Base-by-base conservation (phyloP, 106 monocot genomes). In the Dioscorea zingiberensis region DNA sequence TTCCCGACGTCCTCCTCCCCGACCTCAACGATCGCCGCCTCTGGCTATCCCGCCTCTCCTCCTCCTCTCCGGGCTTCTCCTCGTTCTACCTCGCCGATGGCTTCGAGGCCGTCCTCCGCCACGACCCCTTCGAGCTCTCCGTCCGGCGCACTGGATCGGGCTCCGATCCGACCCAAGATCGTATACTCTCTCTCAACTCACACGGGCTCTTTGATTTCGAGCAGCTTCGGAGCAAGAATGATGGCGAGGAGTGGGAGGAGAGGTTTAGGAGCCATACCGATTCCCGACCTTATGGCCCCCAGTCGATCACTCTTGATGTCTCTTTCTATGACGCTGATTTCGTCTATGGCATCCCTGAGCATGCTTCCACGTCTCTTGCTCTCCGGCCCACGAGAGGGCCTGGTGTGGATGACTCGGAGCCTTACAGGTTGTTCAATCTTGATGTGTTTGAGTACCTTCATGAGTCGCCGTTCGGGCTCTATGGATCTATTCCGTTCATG, bases 301-400 rank as follows among this genome's bases (percentile, higher is more conserved):
- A 98, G 73, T 98, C 98, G 21, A 86, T 98, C 62, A 75, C 74
- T 55, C 78, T 98, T 47, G 98, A 98, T 45, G 78, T 98, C 47
- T 84, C 93, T 0, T 98, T 98, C 69, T 76, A 98, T 60, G 89
- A 76, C 16, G 93, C 93, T 0, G 89, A 98, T 13, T 93, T 93
- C 60, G 92, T 98, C 27, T 98, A 89, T 68, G 98, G 98, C 44
- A 84, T 98, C 18, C 98, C 98, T 5, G 98, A 98, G 84, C 98
- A 98, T 47, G 98, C 79, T 18, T 86, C 80, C 1, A 71, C 78
- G 3, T 75, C 81, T 0, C 74, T 98, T 47, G 75, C 88, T 24
- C 77, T 98, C 25, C 79, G 64, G 25, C 74, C 71, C 24, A 98
- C 98, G 2, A 58, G 86, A 19, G 98, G 98, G 4, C 98, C 93